Percentiles rank a stretch among this genome's conserved stretches.
These are phyloP conservation scores for Babesia ovis DNA, from an alignment of 169 alveolate genomes.

Conservation along the genomic window DNA sequence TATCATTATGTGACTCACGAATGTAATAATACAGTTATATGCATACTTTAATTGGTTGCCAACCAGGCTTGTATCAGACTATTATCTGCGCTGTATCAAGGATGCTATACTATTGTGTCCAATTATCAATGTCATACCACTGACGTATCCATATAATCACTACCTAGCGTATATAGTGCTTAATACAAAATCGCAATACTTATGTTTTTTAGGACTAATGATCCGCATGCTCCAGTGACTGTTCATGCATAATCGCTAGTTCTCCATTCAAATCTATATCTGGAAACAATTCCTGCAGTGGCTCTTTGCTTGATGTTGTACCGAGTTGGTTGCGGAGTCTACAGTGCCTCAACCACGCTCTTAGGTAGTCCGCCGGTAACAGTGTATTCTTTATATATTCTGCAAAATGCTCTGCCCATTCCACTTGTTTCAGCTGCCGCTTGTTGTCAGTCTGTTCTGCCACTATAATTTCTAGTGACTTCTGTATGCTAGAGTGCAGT, in stretches of 20 bases:
- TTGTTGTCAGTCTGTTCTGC: slow-evolving; percentile 62
- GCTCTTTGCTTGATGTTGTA: slow-evolving; percentile 20
- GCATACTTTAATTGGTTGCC: too few species aligned
- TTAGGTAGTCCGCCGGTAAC: slow-evolving; percentile 62
- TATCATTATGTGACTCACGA: too few species aligned
- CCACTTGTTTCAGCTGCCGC: slow-evolving; percentile 55
- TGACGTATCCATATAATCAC: too few species aligned
- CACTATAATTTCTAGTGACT: slow-evolving; percentile 36
- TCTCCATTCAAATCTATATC: slow-evolving; percentile 56
- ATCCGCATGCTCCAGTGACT: slow-evolving; percentile 17
- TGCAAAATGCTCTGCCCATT: slow-evolving; percentile 61
- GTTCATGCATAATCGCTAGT: slow-evolving; percentile 55
- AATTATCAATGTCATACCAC: too few species aligned
- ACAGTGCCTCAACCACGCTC: slow-evolving; percentile 76
- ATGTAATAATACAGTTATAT: too few species aligned
- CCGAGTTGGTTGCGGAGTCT: slow-evolving; percentile 61
- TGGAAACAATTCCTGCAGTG: slow-evolving; percentile 54
- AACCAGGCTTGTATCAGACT: too few species aligned
- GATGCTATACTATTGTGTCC: too few species aligned
- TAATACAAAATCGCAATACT: too few species aligned
- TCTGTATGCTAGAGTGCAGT: slow-evolving; percentile 27
- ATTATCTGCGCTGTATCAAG: too few species aligned
- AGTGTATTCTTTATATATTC: slow-evolving; percentile 59
- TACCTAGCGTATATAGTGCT: too few species aligned
- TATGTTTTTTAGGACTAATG: neutral